Base-by-base conservation (phyloP, 2,329 filamentous ascomycete species). In the Penicillium palitans region DNA sequence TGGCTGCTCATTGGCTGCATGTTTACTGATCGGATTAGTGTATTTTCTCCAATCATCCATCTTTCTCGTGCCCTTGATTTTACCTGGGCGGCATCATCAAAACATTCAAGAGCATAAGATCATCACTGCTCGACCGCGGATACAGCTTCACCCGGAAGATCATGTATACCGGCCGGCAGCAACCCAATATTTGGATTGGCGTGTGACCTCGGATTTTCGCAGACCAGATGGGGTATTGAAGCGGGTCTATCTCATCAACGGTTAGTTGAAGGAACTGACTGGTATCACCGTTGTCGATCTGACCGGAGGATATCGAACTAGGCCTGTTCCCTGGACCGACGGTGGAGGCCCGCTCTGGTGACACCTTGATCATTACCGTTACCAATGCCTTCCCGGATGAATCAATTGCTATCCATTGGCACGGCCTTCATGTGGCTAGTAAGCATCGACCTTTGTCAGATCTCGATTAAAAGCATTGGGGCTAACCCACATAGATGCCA, bases 221-320 rank as follows among this genome's bases (percentile, higher is more conserved):
- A 71, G 73, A 3, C 80, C 80, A 6, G 81, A 84, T 64, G 82
- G 82, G 0, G 82, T 84, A 1, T 60, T 70, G n/a, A 83, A 82
- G 62, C 62, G 65, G 0, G 73, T 83, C 4, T 81, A 80, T 64
- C 69, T 81, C 3, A 77, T 85, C 58, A 84, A 84, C 61, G 76
- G 77, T 78, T 40, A 27, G 69, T 58, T n/a, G 46, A 24, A 37
- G 4, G 15, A 19, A 25, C 24, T 5, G n/a, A 52, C 7, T 12
- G 2, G 33, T 24, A 41, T 27, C 9, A 10, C 8, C 13, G 9
- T 29, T 24, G 19, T 21, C 37, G 6, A 42, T n/a, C 50, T 58
- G 35, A 58, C 50, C 21, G 42, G n/a, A 48, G 33, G 29, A 48
- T 54, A 47, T 54, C 6, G 29, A 48, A 39, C 27, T 51, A 76